These are phyloP conservation scores for Colletotrichum ledebouriae DNA, from an alignment of 2,329 filamentous ascomycete genomes.

Conservation along the genomic window DNA sequence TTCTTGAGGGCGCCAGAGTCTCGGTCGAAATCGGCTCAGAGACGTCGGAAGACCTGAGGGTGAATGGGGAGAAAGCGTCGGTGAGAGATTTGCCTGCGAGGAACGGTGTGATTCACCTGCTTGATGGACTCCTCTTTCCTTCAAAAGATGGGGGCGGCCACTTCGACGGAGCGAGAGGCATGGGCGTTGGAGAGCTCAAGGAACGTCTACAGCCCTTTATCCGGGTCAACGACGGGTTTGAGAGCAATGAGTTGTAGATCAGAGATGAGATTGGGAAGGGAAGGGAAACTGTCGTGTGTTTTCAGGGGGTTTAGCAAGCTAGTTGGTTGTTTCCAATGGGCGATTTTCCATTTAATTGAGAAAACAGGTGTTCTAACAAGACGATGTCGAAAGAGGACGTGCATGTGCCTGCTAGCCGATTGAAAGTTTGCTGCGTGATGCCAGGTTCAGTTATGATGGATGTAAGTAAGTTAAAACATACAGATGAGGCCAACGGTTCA, in stretches of 20 bases:
- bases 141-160: background rate
- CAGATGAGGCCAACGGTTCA: too few species aligned
- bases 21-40: background rate
- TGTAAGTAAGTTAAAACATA: too few species aligned
- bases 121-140: conserved; percentile 28
- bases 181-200: conserved; percentile 13
- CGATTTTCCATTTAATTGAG: background rate
- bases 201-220: background rate
- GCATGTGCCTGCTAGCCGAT: too few species aligned
- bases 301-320: background rate
- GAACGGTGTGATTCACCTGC: conserved; percentile 29
- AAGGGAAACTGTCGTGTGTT: background rate
- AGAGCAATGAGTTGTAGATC: background rate
- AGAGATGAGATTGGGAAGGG: background rate
- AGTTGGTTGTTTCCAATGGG: background rate
- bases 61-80: background rate
- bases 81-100: conserved; percentile 24
- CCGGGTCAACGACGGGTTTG: background rate
- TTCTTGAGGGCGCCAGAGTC: background rate
- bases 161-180: background rate
- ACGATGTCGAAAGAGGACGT: too few species aligned
- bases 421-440: too few species aligned
- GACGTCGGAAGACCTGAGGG: background rate
- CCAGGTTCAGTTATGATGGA: too few species aligned
- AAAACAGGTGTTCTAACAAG: background rate